Conservation (phyloP, 352 stramenopile species). For the Pythium rishiriense region DNA sequence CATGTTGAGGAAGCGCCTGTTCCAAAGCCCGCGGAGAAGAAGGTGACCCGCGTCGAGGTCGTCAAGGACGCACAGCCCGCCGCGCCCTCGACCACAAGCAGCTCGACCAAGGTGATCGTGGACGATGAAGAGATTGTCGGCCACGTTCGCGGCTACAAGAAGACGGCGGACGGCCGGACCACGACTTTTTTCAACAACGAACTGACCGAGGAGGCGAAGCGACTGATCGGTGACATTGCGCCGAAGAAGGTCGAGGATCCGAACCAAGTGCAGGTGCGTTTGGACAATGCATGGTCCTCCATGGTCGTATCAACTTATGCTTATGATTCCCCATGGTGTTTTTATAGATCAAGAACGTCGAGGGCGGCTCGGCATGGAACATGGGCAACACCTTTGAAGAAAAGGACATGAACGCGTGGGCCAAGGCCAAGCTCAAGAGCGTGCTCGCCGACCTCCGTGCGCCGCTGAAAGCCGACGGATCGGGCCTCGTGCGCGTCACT, state of each 20-base stretch:
- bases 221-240: constrained; percentile 96
- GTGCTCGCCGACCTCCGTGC: constrained; percentile 48
- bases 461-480: constrained; percentile 33
- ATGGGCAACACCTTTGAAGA: constrained; percentile 94
- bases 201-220: constrained; percentile 95
- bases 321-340: neutral
- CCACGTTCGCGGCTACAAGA: constrained; percentile 94
- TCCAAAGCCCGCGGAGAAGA: constrained; percentile 39
- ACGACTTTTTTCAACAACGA: constrained; percentile 99
- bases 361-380: constrained; percentile 92
- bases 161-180: constrained; percentile 95
- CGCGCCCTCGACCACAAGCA: neutral
- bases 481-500: constrained; percentile 52
- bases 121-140: constrained; percentile 67
- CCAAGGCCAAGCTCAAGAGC: constrained; percentile 70
- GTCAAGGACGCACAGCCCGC: constrained; percentile 25
- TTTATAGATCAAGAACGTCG: constrained; percentile 73
- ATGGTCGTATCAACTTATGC: neutral
- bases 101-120: constrained; percentile 37
- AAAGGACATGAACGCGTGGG: constrained; percentile 89
- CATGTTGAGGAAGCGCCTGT: constrained; percentile 45
- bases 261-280: constrained; percentile 54
- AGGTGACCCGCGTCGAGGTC: constrained; percentile 55
- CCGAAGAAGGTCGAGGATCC: constrained; percentile 81
- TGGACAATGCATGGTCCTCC: neutral